Conservation (phyloP, 495 filamentous ascomycete species). For the Parathielavia hyrcaniae region DNA sequence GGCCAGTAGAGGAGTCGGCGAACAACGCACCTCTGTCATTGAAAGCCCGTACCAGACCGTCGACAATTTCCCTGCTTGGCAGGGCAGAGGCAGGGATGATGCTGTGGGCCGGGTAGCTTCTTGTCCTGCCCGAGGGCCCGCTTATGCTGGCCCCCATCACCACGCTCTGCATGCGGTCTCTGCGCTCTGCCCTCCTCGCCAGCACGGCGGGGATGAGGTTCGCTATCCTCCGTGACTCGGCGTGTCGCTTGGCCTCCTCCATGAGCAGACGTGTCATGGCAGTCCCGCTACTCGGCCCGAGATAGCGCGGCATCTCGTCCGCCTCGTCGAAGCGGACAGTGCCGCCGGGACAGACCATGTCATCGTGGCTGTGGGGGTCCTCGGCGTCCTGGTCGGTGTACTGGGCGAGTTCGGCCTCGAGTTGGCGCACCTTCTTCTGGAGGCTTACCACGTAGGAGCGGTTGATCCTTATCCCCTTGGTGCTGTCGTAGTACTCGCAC, state of each 20-base stretch:
- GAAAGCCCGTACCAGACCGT: constrained; percentile 71
- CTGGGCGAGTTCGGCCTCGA: constrained; percentile 67
- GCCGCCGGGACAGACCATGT: constrained; percentile 74
- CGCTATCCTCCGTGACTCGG: constrained; percentile 74
- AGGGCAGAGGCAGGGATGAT: constrained; percentile 61
- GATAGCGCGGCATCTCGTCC: constrained; percentile 74
- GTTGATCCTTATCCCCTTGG: constrained; percentile 68
- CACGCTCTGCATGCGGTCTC: constrained; percentile 35
- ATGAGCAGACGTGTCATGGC: constrained; percentile 90
- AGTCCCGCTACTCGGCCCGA: constrained; percentile 89
- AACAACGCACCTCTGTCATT: constrained; percentile 63
- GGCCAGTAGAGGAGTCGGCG: neutral
- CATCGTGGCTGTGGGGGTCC: constrained; percentile 60
- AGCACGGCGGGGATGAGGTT: constrained; percentile 71
- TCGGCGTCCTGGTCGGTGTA: constrained; percentile 57
- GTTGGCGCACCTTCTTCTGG: constrained; percentile 68
- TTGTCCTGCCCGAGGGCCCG: constrained; percentile 35
- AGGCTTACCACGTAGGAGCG: constrained; percentile 83
- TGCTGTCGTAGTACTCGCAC: constrained; percentile 90
- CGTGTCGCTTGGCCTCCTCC: constrained; percentile 86
- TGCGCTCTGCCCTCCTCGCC: constrained; percentile 26
- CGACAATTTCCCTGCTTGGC: constrained; percentile 59
- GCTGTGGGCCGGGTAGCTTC: constrained; percentile 71
- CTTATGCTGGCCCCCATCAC: constrained; percentile 33
- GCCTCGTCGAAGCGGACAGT: constrained; percentile 73